A percentile compares a stretch with the other conserved stretches of the same genome.
These are phyloP conservation scores for Trichoderma virens DNA, from an alignment of 495 filamentous ascomycete genomes.

Conservation along the genomic window DNA sequence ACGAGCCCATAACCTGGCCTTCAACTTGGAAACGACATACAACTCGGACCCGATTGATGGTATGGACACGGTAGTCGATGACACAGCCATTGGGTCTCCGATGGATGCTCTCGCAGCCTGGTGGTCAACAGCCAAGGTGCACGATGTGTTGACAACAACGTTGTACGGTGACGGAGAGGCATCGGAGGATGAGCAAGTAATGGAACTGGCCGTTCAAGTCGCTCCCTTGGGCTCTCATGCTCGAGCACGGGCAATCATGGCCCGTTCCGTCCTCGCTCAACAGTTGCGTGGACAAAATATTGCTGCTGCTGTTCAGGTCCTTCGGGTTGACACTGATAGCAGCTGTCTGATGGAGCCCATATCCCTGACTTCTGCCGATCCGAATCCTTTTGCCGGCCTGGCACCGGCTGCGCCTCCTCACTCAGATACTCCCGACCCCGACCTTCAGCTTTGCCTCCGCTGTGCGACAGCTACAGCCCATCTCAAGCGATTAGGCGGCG, in stretches of 20 bases:
- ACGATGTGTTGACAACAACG: slow-evolving; percentile 56
- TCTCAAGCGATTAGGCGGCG: slow-evolving; percentile 40
- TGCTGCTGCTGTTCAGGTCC: slow-evolving; percentile 42
- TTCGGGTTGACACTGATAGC: slow-evolving; percentile 34
- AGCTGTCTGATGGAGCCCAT: neutral
- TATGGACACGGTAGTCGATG: slow-evolving; percentile 79
- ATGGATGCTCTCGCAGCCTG: slow-evolving; percentile 86
- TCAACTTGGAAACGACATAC: slow-evolving; percentile 69
- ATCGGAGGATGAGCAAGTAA: slow-evolving; percentile 32
- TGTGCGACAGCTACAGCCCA: slow-evolving; percentile 77
- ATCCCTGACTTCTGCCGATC: neutral
- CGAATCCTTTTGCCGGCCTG: neutral
- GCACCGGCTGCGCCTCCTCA: slow-evolving; percentile 23
- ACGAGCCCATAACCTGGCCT: slow-evolving; percentile 83
- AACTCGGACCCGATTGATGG: slow-evolving; percentile 56
- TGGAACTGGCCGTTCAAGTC: slow-evolving; percentile 55
- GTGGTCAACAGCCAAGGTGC: slow-evolving; percentile 74
- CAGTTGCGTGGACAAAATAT: slow-evolving; percentile 48
- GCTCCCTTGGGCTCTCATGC: slow-evolving; percentile 74
- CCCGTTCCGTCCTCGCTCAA: slow-evolving; percentile 52
- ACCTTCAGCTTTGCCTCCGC: slow-evolving; percentile 63
- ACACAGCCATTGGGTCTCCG: slow-evolving; percentile 76
- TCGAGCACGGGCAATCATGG: slow-evolving; percentile 69
- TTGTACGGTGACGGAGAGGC: slow-evolving; percentile 21
- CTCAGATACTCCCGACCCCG: slow-evolving; percentile 35